These are phyloP conservation scores for Lathyrus sativus DNA, from an alignment of 306 rosid species.

Conservation along the genomic window DNA sequence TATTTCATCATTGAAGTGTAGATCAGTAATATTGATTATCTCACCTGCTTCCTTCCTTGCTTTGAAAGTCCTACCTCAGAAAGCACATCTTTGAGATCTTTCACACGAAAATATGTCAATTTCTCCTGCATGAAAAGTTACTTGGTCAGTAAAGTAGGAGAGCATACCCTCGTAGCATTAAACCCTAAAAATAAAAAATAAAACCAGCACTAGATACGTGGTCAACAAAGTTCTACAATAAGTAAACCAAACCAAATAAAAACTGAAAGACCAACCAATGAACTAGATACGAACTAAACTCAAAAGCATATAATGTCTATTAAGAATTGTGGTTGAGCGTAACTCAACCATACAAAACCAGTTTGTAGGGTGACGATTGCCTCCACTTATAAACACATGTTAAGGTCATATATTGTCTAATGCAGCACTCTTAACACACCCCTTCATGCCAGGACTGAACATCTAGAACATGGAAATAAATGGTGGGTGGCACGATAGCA, in stretches of 20 bases:
- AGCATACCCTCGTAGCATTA: constrained; percentile 1
- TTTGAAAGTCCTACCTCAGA: constrained; percentile 84
- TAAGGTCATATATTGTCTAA: too few relatives aligned
- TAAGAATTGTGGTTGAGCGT: too few relatives aligned
- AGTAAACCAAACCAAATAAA: constrained; percentile 30
- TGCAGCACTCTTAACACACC: too few relatives aligned
- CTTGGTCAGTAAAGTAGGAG: constrained; percentile 25
- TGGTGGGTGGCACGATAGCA: too few relatives aligned
- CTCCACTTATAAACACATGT: too few relatives aligned
- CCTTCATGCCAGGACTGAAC: too few relatives aligned
- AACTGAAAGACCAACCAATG: constrained; percentile 12
- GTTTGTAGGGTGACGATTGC: too few relatives aligned
- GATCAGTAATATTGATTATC: constrained; percentile 33
- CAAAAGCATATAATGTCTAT: background rate
- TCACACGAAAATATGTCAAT: constrained; percentile 76
- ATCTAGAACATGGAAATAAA: too few relatives aligned
- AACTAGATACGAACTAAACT: background rate
- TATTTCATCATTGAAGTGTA: constrained; percentile 15
- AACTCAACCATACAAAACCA: too few relatives aligned
- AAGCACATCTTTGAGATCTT: constrained; percentile 95
- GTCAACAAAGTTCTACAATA: background rate
- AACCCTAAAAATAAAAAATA: constrained; percentile 10
- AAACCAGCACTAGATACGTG: background rate
- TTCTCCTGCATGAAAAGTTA: constrained; percentile 59
- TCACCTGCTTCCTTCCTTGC: constrained; percentile 99